Conservation (phyloP, 805 yeast genomes). For the Candida anglica region DNA sequence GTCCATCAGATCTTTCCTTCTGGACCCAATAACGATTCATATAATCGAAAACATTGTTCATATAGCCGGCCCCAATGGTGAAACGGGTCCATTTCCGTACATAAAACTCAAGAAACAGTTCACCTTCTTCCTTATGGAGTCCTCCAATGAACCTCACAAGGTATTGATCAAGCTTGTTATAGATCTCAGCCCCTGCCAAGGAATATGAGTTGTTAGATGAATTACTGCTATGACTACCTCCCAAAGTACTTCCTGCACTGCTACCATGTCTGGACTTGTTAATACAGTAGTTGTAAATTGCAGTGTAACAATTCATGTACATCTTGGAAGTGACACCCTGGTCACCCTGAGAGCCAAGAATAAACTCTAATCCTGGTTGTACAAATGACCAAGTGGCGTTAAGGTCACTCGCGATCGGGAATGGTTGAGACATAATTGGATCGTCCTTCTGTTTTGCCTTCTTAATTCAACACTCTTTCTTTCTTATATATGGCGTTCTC, state of each 20-base stretch:
- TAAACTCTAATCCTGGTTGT: constrained; percentile 70
- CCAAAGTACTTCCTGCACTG: constrained; percentile 8
- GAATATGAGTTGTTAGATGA: constrained; percentile 30
- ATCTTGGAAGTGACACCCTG: constrained; percentile 62
- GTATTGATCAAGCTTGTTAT: constrained; percentile 65
- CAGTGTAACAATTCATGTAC: constrained; percentile 90
- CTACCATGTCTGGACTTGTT: constrained; percentile 55
- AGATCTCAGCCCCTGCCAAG: constrained; percentile 87
- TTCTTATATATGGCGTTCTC: too few species aligned
- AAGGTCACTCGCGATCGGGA: constrained; percentile 59
- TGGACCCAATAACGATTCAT: constrained; percentile 97
- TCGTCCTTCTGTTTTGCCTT: too few species aligned
- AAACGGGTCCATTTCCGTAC: constrained; percentile 86
- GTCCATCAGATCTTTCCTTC: constrained; percentile 91
- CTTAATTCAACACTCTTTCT: too few species aligned
- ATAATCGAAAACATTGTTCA: constrained; percentile 92
- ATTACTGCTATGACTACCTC: too few species aligned
- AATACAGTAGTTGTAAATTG: constrained; percentile 89
- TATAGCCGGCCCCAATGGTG: constrained; percentile 84
- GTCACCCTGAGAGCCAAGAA: constrained; percentile 65
- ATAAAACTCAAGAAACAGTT: constrained; percentile 74
- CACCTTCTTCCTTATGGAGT: constrained; percentile 50
- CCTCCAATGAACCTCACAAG: constrained; percentile 55
- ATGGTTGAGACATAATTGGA: constrained; percentile 6
- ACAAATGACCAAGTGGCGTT: constrained; percentile 74